Base-by-base conservation (phyloP, 179 eudicot genomes). In the Silene noctiflora region DNA sequence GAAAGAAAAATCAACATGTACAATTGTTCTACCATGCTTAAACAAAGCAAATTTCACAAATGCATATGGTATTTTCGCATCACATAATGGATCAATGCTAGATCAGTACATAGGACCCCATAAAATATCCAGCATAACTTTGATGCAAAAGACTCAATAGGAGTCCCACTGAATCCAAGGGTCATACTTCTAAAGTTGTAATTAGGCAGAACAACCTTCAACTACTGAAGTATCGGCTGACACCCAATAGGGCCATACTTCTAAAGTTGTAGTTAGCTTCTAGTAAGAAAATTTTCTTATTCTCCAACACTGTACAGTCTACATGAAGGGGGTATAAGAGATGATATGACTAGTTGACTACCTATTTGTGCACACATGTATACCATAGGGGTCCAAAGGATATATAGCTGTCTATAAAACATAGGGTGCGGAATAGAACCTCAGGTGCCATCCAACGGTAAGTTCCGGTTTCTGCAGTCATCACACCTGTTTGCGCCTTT, bases 391-490 rank as follows among this genome's bases (percentile, higher is more conserved):
- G 74, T 27, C 53, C 6, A 65, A 14, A 59, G 31, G 44, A 58
- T 2, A 55, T 14, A 16, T n/a, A 56, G 13, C 6, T 22, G 17
- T 6, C 73, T 6, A 11, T 9, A 42, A 24, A 48, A 14, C 67
- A 56, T 24, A 64, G 20, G 68, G 25, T 12, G 6, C 6, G 64
- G 24, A 68, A 62, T 24, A 67, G 24, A 56, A 91, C 96, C 96
- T 91, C 96, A 22, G 96, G 96, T 84, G 96, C 96, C 96, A 91
- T 91, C 96, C 96, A 91, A 48, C 96, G 89, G 58, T 91, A 91
- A 48, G 96, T 91, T 79, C 96, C 96, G 9, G 96, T 91, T 86
- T 91, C 96, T 71, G 96, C 93, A 22, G 96, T 91, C 96, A 91
- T 91, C 67, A 91, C 96, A 73, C 96, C 96, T 62, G 96, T 64